phyloP scores from a whole-genome alignment of 2,329 filamentous ascomycete species.

The Emergomyces pasteurianus region DNA sequence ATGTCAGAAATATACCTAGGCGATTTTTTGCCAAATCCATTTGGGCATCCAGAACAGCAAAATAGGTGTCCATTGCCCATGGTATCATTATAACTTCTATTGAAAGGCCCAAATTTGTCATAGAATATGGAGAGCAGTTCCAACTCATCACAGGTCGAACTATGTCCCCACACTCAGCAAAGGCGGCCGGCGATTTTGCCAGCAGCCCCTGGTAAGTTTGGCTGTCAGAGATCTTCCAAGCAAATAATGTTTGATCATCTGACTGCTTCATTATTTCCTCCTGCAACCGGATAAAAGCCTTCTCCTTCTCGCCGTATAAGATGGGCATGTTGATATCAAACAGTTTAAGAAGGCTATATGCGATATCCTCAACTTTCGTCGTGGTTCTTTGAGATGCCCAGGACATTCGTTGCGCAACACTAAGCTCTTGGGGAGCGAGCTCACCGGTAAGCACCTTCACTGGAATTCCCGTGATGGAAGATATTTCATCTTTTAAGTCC shows the following conservation, averaged over 20 bases:
- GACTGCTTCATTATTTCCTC: slow-evolving; percentile 20
- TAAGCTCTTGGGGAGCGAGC: not conserved
- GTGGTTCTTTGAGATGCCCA: slow-evolving; percentile 18
- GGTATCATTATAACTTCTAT: slow-evolving; percentile 11
- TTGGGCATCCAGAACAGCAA: slow-evolving; percentile 12
- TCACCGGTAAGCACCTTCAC: not conserved
- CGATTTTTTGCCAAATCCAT: not conserved
- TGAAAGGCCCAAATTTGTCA: slow-evolving; percentile 13
- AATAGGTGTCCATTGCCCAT: slow-evolving; percentile 14
- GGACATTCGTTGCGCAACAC: slow-evolving; percentile 14
- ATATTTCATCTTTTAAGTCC: slow-evolving; percentile 2
- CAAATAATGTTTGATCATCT: slow-evolving; percentile 13
- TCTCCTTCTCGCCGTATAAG: slow-evolving; percentile 19
- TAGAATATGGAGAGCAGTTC: slow-evolving; percentile 4
- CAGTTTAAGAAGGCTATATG: slow-evolving; percentile 20
- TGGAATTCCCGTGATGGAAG: slow-evolving; percentile 3
- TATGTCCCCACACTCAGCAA: not conserved
- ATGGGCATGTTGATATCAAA: slow-evolving; percentile 19
- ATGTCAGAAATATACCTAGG: not conserved
- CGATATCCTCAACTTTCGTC: slow-evolving; percentile 15
- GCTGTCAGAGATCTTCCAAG: slow-evolving; percentile 5
- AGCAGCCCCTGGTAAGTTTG: slow-evolving; percentile 2
- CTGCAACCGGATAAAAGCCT: slow-evolving; percentile 18
- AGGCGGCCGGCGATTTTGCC: slow-evolving; percentile 3
- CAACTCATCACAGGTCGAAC: not conserved